Conservation (phyloP, 2,329 filamentous ascomycete species). For the Pseudocercospora eumusae region DNA sequence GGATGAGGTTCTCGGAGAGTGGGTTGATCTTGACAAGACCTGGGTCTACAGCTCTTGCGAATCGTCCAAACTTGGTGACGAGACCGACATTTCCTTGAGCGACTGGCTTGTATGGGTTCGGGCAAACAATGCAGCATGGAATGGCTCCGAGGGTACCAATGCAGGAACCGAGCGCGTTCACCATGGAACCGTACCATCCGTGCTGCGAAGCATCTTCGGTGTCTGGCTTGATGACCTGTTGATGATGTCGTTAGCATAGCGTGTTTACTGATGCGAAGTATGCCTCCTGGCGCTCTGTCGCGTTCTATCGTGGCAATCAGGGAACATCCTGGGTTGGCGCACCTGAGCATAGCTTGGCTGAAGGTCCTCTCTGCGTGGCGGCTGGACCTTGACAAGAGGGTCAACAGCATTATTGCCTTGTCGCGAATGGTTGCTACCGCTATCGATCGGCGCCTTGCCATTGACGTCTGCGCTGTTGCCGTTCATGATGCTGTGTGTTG, state of each 20-base stretch:
- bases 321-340: not conserved
- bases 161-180: constrained; percentile 71
- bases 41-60: constrained; percentile 93
- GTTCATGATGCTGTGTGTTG: constrained; percentile 25
- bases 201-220: constrained; percentile 66
- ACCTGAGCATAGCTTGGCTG: constrained; percentile 68
- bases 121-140: constrained; percentile 87
- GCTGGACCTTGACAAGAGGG: constrained; percentile 64
- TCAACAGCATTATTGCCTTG: constrained; percentile 14
- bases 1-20: constrained; percentile 81
- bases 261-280: not conserved
- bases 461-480: constrained; percentile 27
- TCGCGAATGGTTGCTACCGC: constrained; percentile 27
- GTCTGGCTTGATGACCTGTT: constrained; percentile 57
- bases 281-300: not conserved
- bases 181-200: constrained; percentile 76
- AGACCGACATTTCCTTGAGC: constrained; percentile 91
- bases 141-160: constrained; percentile 82
- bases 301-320: not conserved
- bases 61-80: constrained; percentile 91
- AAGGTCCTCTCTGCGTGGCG: constrained; percentile 78
- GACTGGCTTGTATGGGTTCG: constrained; percentile 69
- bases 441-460: constrained; percentile 43
- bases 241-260: not conserved
- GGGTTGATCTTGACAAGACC: constrained; percentile 98